Evolutionary conservation across 768 basidiomycete genomes (phyloP).

Genomic region (Phanerochaete carnosa): DNA sequence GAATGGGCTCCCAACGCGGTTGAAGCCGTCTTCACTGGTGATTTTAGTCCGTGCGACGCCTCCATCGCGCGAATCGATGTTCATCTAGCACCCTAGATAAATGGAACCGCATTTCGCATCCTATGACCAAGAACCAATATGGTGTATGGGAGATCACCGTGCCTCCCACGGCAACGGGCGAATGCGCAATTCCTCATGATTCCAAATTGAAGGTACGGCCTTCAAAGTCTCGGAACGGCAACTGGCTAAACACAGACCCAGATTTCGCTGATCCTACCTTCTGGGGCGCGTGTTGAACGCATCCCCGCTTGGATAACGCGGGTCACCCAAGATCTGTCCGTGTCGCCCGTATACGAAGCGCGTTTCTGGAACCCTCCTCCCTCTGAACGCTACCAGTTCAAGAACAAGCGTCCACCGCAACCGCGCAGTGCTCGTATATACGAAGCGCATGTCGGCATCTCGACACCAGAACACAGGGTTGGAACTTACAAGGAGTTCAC

Average conservation of each 20-base stretch:
- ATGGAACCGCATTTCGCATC: conserved; percentile 85
- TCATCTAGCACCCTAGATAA: conserved; percentile 50
- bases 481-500: conserved; percentile 98
- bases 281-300: conserved; percentile 82
- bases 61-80: neutral
- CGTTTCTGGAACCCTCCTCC: conserved; percentile 97
- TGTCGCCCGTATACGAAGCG: conserved; percentile 92
- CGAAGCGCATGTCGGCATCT: conserved; percentile 98
- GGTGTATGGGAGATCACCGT: conserved; percentile 89
- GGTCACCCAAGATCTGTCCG: conserved; percentile 88
- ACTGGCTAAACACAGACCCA: conserved; percentile 27
- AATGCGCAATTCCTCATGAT: conserved; percentile 88
- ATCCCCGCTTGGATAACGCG: conserved; percentile 93
- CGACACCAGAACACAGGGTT: conserved; percentile 80
- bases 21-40: conserved; percentile 85
- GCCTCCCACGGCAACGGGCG: conserved; percentile 62
- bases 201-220: conserved; percentile 83
- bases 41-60: conserved; percentile 77
- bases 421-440: conserved; percentile 78
- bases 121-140: conserved; percentile 79
- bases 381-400: conserved; percentile 74
- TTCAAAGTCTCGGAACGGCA: neutral
- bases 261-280: conserved; percentile 89
- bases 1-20: conserved; percentile 95
- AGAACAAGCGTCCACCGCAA: conserved; percentile 66